Base-by-base conservation (phyloP, 306 rosid genomes). In the Cicer bijugum region DNA sequence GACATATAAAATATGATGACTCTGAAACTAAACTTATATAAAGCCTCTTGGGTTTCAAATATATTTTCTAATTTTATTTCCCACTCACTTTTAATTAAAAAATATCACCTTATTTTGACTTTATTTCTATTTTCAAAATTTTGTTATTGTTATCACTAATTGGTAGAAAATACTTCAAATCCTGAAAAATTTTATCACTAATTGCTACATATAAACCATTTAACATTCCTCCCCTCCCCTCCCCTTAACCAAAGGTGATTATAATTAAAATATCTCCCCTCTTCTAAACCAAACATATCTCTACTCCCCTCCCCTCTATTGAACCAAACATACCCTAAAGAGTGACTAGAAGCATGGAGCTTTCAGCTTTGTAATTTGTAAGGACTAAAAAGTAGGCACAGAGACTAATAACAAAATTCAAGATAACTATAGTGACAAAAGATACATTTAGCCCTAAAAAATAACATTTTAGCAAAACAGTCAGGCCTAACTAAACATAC, bases 401-500 rank as follows among this genome's bases (percentile, higher is more conserved):
- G 33, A 28, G 33, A 28, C 33, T 23, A 23, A 23, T 28, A 28
- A 28, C 33, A 28, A 28, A 28, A 28, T 28, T 28, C 33, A 28
- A 28, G 55, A 48, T 48, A 48, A 6, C 1, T n/a, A 48, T n/a
- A 48, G 19, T 6, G 19, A n/a, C 19, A 1, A 48, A 48, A 14
- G 14, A 48, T 15, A 12, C 7, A 48, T 14, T 48, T 5, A 48
- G 7, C 55, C 55, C 19, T 6, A 59, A 60, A 59, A 57, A 23
- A 62, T 39, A 8, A 8, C 68, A 62, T 62, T 39, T 40, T 39
- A 9, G 68, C 48, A 38, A 62, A 38, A 4, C 45, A 62, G 15
- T 14, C 0, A 62, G 33, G 12, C 48, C 48, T 17, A 70, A 72
- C 43, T 14, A 73, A 45, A 50, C 78, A 50, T 68, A 71, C 46